Base-by-base conservation (phyloP, 345 rosid species). In the Garcia nutans region DNA sequence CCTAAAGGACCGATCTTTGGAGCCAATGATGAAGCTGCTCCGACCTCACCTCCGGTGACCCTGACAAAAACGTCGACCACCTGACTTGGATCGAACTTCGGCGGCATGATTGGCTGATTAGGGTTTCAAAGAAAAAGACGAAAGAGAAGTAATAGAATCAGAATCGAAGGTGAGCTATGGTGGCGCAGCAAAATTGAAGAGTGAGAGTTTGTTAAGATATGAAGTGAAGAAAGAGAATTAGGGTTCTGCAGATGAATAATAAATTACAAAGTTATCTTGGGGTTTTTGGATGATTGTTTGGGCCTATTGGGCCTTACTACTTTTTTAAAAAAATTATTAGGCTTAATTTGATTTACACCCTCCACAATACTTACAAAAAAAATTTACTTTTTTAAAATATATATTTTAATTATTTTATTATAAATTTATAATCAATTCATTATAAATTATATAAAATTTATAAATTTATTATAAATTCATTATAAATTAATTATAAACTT, bases 11-110 rank as follows among this genome's bases (percentile, higher is more conserved):
- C 78, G 58, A 75, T 75, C 58, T 68, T 75, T 2, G 73, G 78
- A 11, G 78, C 78, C 6, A 68, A 58, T 12, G 78, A 68, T 17
- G 67, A 67, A 20, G 73, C 78, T 16, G 78, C 78, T 5, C 78
- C 78, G 5, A 75, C 78, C 57, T 75, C 78, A 8, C 78, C 78
- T 19, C 78, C 78, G 31, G 78, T 75, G 42, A 75, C 78, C 20
- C 78, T 54, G 66, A 75, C 78, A 66, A 22, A 75, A 4, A 75
- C 78, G 42, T 75, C 78, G 11, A 75, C 72, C 20, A 75, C 78
- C 47, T 75, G 78, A 28, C 65, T 54, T 12, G 78, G 78, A 24
- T 75, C 78, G 28, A 75, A 58, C 65, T 75, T 75, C 2, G 78
- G 78, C 49, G 78, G 78, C 78, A 68, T 68, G 52, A 19, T 65